Evolutionary conservation across 345 rosid species (phyloP).

Genomic region (Capsella bursapastoris): DNA sequence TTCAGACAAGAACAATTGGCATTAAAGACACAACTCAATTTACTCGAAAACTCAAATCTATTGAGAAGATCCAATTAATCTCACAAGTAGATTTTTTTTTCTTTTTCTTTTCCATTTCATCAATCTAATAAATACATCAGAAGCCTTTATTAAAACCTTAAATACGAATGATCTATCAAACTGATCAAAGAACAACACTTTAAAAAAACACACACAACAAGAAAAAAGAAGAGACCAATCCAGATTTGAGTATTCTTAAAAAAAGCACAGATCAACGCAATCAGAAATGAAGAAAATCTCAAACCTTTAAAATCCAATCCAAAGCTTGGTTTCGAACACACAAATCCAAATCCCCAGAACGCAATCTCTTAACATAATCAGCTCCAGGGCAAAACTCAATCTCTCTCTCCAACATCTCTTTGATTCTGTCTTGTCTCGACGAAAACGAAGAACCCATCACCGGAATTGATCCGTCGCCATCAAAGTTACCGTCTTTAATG

Average conservation of each 20-base stretch:
- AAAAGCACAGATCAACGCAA: constrained; percentile 15
- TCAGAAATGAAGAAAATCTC: not conserved
- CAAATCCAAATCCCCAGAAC: constrained; percentile 60
- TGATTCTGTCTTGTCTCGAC: constrained; percentile 52
- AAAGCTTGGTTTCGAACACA: constrained; percentile 61
- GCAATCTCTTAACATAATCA: constrained; percentile 62
- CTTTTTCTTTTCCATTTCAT: not conserved
- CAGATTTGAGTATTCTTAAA: constrained; percentile 25
- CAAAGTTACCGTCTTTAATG: constrained; percentile 39
- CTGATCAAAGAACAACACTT: constrained; percentile 27
- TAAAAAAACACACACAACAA: constrained; percentile 2
- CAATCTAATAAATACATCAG: constrained; percentile 12
- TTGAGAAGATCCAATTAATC: constrained; percentile 30
- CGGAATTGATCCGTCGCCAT: constrained; percentile 45
- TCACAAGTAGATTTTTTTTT: not conserved
- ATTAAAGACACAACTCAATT: constrained; percentile 32
- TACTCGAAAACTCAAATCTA: constrained; percentile 35
- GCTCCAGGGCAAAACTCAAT: constrained; percentile 51
- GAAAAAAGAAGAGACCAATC: not conserved
- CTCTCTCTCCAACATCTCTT: constrained; percentile 64
- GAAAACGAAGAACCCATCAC: constrained; percentile 44
- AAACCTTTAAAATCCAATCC: constrained; percentile 75
- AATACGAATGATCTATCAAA: constrained; percentile 23
- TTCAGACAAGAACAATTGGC: constrained; percentile 25
- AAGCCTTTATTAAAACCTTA: not conserved